Evolutionary conservation across 352 stramenopile species (phyloP), one percentile per base, ranked within the genome.

Genomic region (Stephanocyclus meneghinianus): DNA sequence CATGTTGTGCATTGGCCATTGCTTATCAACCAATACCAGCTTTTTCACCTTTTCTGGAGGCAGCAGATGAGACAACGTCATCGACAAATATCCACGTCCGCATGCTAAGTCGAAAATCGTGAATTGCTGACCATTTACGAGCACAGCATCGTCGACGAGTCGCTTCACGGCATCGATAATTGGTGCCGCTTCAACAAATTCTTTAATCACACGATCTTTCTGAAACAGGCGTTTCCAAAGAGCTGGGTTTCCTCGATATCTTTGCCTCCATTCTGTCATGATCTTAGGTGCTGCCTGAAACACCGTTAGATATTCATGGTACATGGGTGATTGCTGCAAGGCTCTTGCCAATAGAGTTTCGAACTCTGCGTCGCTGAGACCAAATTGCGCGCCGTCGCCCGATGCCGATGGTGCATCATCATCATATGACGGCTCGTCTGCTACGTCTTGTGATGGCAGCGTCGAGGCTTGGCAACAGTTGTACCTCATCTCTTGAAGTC

Each of bases 111-210:
- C 84, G 21, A 90, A 63, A 37, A 90, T 80, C 11, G 75, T 86
- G 29, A 80, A 81, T 32, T 81, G 79, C 65, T 82, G 48, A 21
- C 71, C 47, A 61, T 68, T 29, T 13, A 67, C 68, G 15, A 81
- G 45, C 15, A 60, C 37, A 13, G 37, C 44, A 55, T 26, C 47
- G 13, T 78, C 44, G 11, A 90, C 73, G 18, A 85, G 69, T 30
- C 29, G 61, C 40, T 71, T 16, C 10, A 84, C 73, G 15, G 78
- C 64, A 72, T 87, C 77, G 15, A 90, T 66, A 11, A 90, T 71
- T 21, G 84, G 84, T 37, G 47, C 72, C 6, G 77, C 78, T 63
- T 90, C 84, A n/a, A 88, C 78, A 32, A 87, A 86, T 78, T 90
- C 84, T 69, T 90, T 90, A 4, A 88, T 42, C 9, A 90, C 72